Evolutionary conservation across 2,329 filamentous ascomycete genomes (phyloP), one percentile per base, ranked within the genome.

Genomic region (Microsporum ferrugineum): DNA sequence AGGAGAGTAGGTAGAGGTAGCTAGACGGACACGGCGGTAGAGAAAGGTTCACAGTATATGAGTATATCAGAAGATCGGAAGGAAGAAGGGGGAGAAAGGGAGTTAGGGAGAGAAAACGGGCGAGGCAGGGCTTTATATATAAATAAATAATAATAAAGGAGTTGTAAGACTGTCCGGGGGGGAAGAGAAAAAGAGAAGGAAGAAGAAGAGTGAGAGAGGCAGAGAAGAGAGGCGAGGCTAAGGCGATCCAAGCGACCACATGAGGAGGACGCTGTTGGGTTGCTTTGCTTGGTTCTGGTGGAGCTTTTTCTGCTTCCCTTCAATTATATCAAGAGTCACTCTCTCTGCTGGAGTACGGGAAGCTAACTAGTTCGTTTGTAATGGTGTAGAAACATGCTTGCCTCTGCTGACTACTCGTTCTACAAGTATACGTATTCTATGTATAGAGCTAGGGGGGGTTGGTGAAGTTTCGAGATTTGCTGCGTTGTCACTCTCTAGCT

Each of bases 241-340:
- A 55, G 51, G 51, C 51, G 51, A 55, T 55, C 51, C 51, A 55
- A 55, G 51, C 51, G 51, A 55, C 51, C 51, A 55, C 51, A 55
- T 57, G 23, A 34, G 45, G 27, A 43, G 39, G 39, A 43, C 39
- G 39, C 39, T 43, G 39, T 43, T 34, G 29, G n/a, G 7, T 47
- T 17, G 33, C 36, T 5, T 51, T 51, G 45, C 45, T 51, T 55
- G 51, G 51, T 55, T 55, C 51, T 55, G 51, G 51, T 55, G 51
- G 51, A 55, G 51, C 51, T 51, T 47, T 47, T 23, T 47, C 8
- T 23, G 23, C 23, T 47, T 23, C 43, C 43, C 23, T 47, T 47
- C 23, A 17, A 27, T 47, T 47, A 27, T 47, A 43, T 14, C 45
- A 51, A 31, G 23, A 51, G 45, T 51, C 10, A 51, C 45, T 51